Conservation (phyloP, 345 rosid species). For the Sapria himalayana region DNA sequence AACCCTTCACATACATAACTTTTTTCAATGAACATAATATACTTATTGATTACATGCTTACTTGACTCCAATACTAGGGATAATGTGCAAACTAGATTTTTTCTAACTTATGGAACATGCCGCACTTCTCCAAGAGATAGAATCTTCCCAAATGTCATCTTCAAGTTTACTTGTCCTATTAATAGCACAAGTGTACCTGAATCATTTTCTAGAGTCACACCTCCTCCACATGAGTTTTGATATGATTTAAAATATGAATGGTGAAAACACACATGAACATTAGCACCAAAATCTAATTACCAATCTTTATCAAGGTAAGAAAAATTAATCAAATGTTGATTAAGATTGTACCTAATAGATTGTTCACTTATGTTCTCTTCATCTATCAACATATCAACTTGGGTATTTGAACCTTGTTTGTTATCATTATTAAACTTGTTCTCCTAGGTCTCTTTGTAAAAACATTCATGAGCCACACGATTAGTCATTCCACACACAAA, state of each 20-base stretch:
- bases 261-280: not conserved
- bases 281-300: not conserved
- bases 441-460: no score
- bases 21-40: not conserved
- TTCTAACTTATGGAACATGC: not conserved
- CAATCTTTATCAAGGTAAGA: not conserved
- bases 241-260: not conserved
- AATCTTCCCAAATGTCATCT: not conserved
- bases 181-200: not conserved
- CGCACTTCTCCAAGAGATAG: not conserved
- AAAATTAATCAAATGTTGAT: not conserved
- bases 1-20: not conserved
- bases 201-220: not conserved
- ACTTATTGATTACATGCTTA: not conserved
- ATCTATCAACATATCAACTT: not conserved
- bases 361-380: not conserved
- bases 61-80: not conserved
- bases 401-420: no score
- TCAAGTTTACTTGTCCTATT: not conserved
- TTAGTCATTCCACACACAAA: no score
- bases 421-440: no score
- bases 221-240: no score
- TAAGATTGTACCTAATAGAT: not conserved
- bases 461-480: no score
- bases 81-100: not conserved